Conservation (phyloP, 2,329 filamentous ascomycete genomes). For the Arthrobotrys musiformis region DNA sequence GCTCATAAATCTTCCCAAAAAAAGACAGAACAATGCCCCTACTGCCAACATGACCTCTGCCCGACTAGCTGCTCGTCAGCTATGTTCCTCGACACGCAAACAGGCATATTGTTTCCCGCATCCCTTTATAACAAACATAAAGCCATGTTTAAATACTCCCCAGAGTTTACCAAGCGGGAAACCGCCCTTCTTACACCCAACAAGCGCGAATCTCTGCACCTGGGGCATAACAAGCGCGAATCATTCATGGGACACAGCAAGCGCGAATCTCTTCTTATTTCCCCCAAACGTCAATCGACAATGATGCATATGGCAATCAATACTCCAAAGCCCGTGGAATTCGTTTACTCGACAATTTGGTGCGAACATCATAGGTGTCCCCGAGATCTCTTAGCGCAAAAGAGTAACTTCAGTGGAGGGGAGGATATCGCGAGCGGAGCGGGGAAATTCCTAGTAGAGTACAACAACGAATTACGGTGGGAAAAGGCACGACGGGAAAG, state of each 20-base stretch:
- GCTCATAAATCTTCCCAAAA: constrained; percentile 7
- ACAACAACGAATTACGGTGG: constrained; percentile 41
- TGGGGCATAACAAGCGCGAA: constrained; percentile 19
- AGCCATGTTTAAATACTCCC: constrained; percentile 39
- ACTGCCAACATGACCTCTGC: constrained; percentile 33
- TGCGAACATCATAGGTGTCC: constrained; percentile 52
- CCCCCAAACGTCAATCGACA: constrained; percentile 37
- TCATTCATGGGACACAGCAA: constrained; percentile 29
- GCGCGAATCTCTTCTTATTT: constrained; percentile 34
- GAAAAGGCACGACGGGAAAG: constrained; percentile 41
- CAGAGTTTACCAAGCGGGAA: constrained; percentile 26
- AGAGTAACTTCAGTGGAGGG: constrained; percentile 10
- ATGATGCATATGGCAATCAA: constrained; percentile 37
- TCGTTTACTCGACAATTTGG: constrained; percentile 51
- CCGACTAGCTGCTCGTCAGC: constrained; percentile 46
- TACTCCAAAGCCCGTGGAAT: constrained; percentile 35
- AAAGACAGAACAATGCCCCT: constrained; percentile 33
- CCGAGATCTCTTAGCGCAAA: constrained; percentile 38
- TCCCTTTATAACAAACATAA: constrained; percentile 29
- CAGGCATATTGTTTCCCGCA: constrained; percentile 47
- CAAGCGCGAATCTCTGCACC: constrained; percentile 31
- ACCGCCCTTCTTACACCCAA: constrained; percentile 25
- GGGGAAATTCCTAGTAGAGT: constrained; percentile 44
- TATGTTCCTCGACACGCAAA: constrained; percentile 41
- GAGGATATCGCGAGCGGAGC: constrained; percentile 28